Percentiles rank a stretch among this genome's conserved stretches.
phyloP scores from a whole-genome alignment of 176 grass and related monocot genomes.

The Coix lacrymajobi region DNA sequence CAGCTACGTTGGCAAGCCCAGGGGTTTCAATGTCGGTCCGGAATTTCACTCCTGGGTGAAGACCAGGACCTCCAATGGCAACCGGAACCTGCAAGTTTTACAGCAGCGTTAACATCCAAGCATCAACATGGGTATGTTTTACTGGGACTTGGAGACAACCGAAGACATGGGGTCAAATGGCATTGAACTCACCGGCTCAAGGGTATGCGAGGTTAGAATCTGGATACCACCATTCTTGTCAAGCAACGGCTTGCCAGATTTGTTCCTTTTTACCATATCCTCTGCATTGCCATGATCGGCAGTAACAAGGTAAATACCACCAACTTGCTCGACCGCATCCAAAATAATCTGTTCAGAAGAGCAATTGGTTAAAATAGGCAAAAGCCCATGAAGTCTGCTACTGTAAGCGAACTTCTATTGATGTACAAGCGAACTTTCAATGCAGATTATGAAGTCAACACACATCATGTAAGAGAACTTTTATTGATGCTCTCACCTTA shows the following conservation, averaged over 20 bases:
- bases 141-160: neutral
- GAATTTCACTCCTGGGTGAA: slow-evolving; percentile 67
- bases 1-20: slow-evolving; percentile 85
- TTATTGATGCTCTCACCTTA: slow-evolving; percentile 50
- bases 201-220: slow-evolving; percentile 96
- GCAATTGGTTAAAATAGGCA: neutral
- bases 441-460: neutral
- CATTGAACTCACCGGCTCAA: slow-evolving; percentile 71
- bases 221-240: slow-evolving; percentile 78
- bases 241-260: slow-evolving; percentile 57
- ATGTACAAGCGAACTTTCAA: neutral
- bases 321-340: slow-evolving; percentile 83
- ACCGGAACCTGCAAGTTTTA: slow-evolving; percentile 71
- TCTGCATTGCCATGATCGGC: slow-evolving; percentile 98
- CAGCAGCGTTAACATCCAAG: neutral
- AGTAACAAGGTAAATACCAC: slow-evolving; percentile 92
- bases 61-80: slow-evolving; percentile 91
- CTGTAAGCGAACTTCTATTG: neutral
- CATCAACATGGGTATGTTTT: neutral
- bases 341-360: slow-evolving; percentile 68
- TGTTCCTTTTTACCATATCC: slow-evolving; percentile 98
- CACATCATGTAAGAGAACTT: neutral
- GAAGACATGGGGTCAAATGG: neutral
- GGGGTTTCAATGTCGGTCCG: slow-evolving; percentile 53
- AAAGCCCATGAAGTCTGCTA: neutral